Base-by-base conservation (phyloP, 495 filamentous ascomycete species). In the Neurospora discreta region DNA sequence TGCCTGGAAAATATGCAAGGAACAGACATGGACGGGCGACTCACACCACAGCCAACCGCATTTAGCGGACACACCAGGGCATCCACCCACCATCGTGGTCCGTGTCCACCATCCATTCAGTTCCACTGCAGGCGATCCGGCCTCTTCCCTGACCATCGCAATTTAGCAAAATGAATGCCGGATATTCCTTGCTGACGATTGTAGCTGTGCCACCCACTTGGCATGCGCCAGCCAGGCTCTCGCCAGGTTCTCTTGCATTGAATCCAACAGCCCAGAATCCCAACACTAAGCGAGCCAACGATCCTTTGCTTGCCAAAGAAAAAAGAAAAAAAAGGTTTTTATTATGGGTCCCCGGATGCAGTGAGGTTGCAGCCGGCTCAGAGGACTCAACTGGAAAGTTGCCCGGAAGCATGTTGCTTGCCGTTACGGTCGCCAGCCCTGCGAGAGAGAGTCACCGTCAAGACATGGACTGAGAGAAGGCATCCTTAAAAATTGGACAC, bases 1-100 rank as follows among this genome's bases (percentile, higher is more conserved):
- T 30, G 15, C 23, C 20, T n/a, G 68, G 68, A 44, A 69, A 52
- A 58, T 52, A 71, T 76, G 73, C 73, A 76, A 76, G 71, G 73
- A 69, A 74, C 73, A 52, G 73, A 69, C 71, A 38, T 70, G 68
- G 38, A 40, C 42, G 69, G 70, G 71, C 73, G 68, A 75, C 13
- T 33, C 23, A 60, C 52, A 60, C 52, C 52, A 30, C 52, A 60
- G 23, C 46, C 46, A 23, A 60, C 46, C 46, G 23, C 23, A 60
- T 60, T 23, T 11, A 58, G 46, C n/a, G n/a, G n/a, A n/a, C 46
- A 58, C 46, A 58, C 20, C 46, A 52, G n/a, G n/a, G n/a, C n/a
- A 36, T 26, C 46, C 46, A 58, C 23, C 46, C 46, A 15, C 44
- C 11, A 58, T 58, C 44, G 26, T 52, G 44, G 44, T 10, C 44